phyloP scores from a whole-genome alignment of 1,284 basidiomycete species.

The Cutaneotrichosporon sp. region DNA sequence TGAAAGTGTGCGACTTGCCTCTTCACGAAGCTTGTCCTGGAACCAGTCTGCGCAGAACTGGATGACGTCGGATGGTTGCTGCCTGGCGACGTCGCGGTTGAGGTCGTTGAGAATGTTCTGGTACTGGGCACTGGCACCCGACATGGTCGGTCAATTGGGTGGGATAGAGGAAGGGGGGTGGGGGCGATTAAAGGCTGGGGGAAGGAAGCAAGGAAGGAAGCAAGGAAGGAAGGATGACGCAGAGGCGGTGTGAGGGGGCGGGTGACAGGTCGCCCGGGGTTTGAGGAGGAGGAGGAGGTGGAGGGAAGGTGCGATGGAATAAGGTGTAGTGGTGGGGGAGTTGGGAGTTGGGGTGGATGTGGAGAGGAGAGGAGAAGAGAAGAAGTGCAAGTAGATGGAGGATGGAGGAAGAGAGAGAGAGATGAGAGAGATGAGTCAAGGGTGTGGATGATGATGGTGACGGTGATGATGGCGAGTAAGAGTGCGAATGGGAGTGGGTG shows the following conservation, averaged over 20 bases:
- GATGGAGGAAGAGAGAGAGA: no score
- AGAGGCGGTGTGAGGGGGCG: neutral
- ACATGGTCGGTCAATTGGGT: slow-evolving; percentile 1
- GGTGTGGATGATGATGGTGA: no score
- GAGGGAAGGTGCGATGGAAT: neutral
- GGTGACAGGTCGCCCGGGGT: neutral
- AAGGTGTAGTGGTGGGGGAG: no score
- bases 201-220: neutral
- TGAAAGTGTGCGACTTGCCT: slow-evolving; percentile 35
- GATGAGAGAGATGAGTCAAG: no score
- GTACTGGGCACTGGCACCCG: slow-evolving; percentile 22
- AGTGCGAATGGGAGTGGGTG: no score
- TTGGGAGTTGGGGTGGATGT: no score
- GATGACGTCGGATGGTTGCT: slow-evolving; percentile 82
- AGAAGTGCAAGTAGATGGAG: no score
- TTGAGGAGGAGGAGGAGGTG: neutral
- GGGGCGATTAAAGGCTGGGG: neutral
- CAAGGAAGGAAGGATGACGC: neutral
- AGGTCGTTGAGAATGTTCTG: slow-evolving; percentile 71
- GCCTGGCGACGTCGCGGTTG: slow-evolving; percentile 78
- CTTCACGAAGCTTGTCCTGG: slow-evolving; percentile 58
- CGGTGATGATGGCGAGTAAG: no score
- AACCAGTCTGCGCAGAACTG: slow-evolving; percentile 98
- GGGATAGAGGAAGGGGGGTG: neutral
- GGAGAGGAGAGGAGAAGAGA: no score